These are phyloP conservation scores for Crithidia bombi DNA, from an alignment of 208 protist species.

Conservation along the genomic window DNA sequence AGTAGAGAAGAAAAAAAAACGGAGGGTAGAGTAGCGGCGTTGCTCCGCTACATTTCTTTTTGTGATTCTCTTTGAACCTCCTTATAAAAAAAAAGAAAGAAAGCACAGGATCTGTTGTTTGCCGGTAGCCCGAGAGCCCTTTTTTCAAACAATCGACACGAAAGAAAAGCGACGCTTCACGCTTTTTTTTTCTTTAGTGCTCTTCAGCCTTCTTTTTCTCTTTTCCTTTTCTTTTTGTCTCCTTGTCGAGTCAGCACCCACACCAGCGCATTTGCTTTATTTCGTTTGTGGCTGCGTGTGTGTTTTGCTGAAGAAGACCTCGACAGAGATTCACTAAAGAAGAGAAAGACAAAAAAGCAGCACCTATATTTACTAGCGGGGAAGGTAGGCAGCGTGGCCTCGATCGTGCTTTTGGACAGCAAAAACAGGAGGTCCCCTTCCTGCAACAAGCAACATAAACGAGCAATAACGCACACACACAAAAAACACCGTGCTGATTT, in stretches of 20 bases:
- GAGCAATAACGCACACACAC: constrained; percentile 1
- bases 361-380: constrained; percentile 8
- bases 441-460: not conserved
- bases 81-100: constrained; percentile 14
- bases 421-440: not conserved
- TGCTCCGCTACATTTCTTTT: no score
- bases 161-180: no score
- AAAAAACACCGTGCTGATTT: not conserved
- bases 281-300: not conserved
- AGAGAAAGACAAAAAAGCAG: constrained; percentile 23
- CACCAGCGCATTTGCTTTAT: no score
- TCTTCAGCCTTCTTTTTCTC: constrained; percentile 4
- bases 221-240: constrained; percentile 19
- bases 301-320: constrained; percentile 24
- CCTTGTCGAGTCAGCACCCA: constrained; percentile 8
- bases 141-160: no score
- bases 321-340: not conserved
- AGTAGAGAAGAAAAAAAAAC: no score
- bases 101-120: constrained; percentile 16
- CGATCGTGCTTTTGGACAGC: not conserved
- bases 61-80: no score
- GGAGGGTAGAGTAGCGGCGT: no score
- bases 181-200: constrained; percentile 18
- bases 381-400: not conserved
- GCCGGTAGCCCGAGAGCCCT: not conserved